Evolutionary conservation across 2,329 filamentous ascomycete species (phyloP).

Genomic region (Aspergillus transmontanensis): DNA sequence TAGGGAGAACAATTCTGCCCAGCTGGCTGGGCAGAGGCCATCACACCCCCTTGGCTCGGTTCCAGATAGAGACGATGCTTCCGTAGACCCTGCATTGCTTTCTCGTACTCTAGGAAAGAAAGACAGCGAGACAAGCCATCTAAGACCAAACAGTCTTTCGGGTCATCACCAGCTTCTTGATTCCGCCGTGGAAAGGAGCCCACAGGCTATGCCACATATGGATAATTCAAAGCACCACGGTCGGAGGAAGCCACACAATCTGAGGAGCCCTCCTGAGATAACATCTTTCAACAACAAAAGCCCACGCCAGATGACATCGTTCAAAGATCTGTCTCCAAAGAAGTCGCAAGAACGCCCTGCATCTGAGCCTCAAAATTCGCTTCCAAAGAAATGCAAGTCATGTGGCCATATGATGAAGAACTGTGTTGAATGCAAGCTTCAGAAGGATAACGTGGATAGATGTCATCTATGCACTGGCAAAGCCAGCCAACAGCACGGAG

Average conservation of each 20-base stretch:
- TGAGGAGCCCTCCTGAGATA: background rate
- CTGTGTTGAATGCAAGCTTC: background rate
- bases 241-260: too few species aligned
- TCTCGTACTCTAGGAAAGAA: background rate
- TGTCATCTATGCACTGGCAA: constrained; percentile 5
- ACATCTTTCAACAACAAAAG: background rate
- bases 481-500: background rate
- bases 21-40: background rate
- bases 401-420: background rate
- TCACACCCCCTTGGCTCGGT: background rate
- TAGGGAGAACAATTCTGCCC: background rate
- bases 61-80: background rate
- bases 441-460: background rate
- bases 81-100: background rate
- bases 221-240: background rate
- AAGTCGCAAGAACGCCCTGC: background rate
- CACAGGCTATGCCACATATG: background rate
- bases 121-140: background rate
- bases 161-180: background rate
- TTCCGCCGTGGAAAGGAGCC: background rate
- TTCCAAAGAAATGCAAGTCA: background rate
- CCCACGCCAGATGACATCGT: background rate
- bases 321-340: background rate
- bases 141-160: background rate
- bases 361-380: background rate